These are phyloP conservation scores for Aspergillus proliferans DNA, from an alignment of 2,329 filamentous ascomycete genomes.

Conservation along the genomic window DNA sequence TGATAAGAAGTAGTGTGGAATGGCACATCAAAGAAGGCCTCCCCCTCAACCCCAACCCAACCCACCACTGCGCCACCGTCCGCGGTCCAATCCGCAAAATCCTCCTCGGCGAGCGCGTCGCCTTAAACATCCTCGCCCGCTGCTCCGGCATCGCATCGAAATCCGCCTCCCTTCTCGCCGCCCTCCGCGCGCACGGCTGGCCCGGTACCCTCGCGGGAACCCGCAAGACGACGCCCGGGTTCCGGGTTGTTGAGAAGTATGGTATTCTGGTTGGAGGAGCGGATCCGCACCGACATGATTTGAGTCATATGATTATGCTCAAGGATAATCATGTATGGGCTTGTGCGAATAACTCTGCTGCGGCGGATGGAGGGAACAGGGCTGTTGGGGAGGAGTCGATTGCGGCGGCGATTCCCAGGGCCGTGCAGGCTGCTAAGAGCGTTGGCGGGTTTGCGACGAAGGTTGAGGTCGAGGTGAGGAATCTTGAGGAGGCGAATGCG, in stretches of 20 bases:
- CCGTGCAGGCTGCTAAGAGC: slow-evolving; percentile 74
- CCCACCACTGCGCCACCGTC: slow-evolving; percentile 66
- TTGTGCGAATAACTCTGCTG: slow-evolving; percentile 48
- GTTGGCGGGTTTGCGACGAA: slow-evolving; percentile 87
- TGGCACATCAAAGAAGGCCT: slow-evolving; percentile 79
- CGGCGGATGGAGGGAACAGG: slow-evolving; percentile 15
- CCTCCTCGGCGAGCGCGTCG: slow-evolving; percentile 87
- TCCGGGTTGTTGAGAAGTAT: slow-evolving; percentile 94
- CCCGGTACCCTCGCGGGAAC: slow-evolving; percentile 83
- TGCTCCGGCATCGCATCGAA: slow-evolving; percentile 86
- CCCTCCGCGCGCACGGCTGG: slow-evolving; percentile 62
- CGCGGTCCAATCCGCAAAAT: slow-evolving; percentile 74
- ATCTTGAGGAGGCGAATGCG: slow-evolving; percentile 79
- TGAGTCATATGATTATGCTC: slow-evolving; percentile 94
- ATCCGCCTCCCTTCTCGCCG: slow-evolving; percentile 40
- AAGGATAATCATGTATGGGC: slow-evolving; percentile 99
- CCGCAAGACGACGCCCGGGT: slow-evolving; percentile 93
- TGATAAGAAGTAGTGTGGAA: slow-evolving; percentile 52
- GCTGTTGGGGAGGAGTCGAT: slow-evolving; percentile 21
- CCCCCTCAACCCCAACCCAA: slow-evolving; percentile 51
- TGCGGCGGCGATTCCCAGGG: slow-evolving; percentile 67
- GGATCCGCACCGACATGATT: slow-evolving; percentile 84
- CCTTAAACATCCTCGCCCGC: slow-evolving; percentile 80
- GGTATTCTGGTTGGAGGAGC: slow-evolving; percentile 92
- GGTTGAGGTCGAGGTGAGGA: slow-evolving; percentile 92